Base-by-base conservation (phyloP, 2,329 filamentous ascomycete genomes). In the Ophiostoma populinum region DNA sequence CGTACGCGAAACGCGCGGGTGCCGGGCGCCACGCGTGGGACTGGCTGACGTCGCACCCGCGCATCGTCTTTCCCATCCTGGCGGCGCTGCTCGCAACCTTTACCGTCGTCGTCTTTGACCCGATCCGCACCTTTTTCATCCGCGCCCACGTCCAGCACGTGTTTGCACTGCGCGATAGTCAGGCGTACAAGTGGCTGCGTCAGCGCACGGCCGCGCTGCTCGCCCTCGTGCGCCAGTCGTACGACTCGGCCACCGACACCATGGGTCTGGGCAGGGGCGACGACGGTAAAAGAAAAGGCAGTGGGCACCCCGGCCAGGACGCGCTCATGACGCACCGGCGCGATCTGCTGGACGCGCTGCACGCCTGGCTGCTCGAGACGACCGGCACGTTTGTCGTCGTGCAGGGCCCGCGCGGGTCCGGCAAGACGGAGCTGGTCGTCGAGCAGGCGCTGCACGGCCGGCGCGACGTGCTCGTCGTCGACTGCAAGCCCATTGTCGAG, bases 401-500 rank as follows among this genome's bases (percentile, higher is more conserved):
- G 1, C 86, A 93, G 49, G 90, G 90, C 0, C 86, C 90, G 5
- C 73, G 85, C 34, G 90, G 87, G 6, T 92, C 83, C 0, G 90
- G 86, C 2, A 94, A 94, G 56, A 76, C 72, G 42, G 86, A 94
- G 46, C 66, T 95, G 10, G 75, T 95, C 2, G 53, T 93, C 40
- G 80, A 92, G 27, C 80, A 92, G 53, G 80, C 82, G 0, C 62
- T 95, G 12, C 72, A 79, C 43, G 71, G 72, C 7, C 72, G 79
- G 29, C 75, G 71, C 43, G 75, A 92, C 43, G 82, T 87, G 31
- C 61, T 95, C 3, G 62, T 92, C 4, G 70, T 95, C 29, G 90
- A 98, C 56, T 95, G 87, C 61, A 93, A 92, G 52, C 79, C 80
- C 1, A 81, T 95, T 9, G 78, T 87, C 40, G 87, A 95, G 54